Evolutionary conservation across 2,329 filamentous ascomycete species (phyloP), one percentile per base, ranked within the genome.

Genomic region (Aspergillus sp.): DNA sequence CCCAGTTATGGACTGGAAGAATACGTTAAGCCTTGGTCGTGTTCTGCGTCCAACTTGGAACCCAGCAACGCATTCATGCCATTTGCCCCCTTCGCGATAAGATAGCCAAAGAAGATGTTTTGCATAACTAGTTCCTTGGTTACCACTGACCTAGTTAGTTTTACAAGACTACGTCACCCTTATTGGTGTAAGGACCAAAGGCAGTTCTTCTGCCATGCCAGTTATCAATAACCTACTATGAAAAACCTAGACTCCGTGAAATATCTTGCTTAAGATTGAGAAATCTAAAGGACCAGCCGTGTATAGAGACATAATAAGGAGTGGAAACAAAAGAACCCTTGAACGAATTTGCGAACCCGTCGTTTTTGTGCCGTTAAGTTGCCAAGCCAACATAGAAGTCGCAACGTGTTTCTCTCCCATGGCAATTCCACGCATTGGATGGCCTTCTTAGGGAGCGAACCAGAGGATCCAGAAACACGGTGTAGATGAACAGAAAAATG

Each of bases 231-330:
- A 13, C 5, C 1, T 39, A 27, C 13, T 42, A 50, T 22, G 22
- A 12, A 8, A n/a, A 11, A 44, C 9, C 48, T 34, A 40, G 24
- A 53, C 13, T 22, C 42, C 49, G 22, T 50, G 40, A 15, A 42
- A 48, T 34, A 48, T 53, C 46, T 33, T 49, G 54, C 33, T 57
- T 40, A 42, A 52, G 17, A 52, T 52, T 52, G 15, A 15, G 47
- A 47, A 46, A 24, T 47, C 34, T 49, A 55, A 22, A 47, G 51
- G 51, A 19, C 51, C 51, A 58, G 45, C 50, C 45, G 40, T 54
- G 51, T 48, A 50, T 45, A 33, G 45, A 49, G 24, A 41, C 24
- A 49, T 56, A 56, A 34, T 49, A 52, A 48, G 46, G 41, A 58
- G 46, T 41, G 48, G 22, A 41, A 24, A 49, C 54, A 27, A 50